Base-by-base conservation (phyloP, 2,329 filamentous ascomycete species). In the Lecanoromycetidae sp. region DNA sequence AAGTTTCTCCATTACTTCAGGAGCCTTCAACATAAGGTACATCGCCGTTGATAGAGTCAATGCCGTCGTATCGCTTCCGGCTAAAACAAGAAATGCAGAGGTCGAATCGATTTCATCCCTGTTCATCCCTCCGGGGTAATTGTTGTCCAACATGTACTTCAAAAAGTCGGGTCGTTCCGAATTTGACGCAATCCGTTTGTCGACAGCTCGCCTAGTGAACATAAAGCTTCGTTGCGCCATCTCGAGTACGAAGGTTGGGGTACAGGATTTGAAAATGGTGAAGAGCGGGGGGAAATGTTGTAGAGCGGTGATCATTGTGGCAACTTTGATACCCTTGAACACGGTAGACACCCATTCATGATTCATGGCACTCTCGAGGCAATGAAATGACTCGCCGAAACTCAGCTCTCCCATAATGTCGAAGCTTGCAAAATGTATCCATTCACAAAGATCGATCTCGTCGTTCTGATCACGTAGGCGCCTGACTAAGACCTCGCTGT, bases 21-120 rank as follows among this genome's bases (percentile, higher is more conserved):
- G 54, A 22, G 64, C 59, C 22, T 51, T 57, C 5, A 66, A 51
- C 0, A 68, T 56, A 45, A 57, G 51, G n/a, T 39, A 70, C 0
- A 61, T 65, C 8, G 63, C 35, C 3, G 65, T 66, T 4, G 60
- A 61, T 1, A 70, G 55, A 6, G 65, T 42, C 0, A 63, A 68
- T 0, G 68, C 68, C 0, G 66, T 66, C 0, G 69, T 71, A 46
- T 72, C 68, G 17, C 63, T 65, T 1, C 68, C 69, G 2, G 67
- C 69, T 5, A 66, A 44, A 53, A 70, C 67, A 29, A 70, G 58
- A 0, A 66, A 17, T 3, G 51, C 50, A 0, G 59, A 55, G 41
- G 64, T 67, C 0, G 61, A 49, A 20, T 68, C 57, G 57, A 71
- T 66, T 35, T 71, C 63, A 0, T 38, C 49, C 17, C 55, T 44